These are phyloP conservation scores for Fragilariopsis cylindrus DNA, from an alignment of 108 stramenopile species.

Conservation along the genomic window DNA sequence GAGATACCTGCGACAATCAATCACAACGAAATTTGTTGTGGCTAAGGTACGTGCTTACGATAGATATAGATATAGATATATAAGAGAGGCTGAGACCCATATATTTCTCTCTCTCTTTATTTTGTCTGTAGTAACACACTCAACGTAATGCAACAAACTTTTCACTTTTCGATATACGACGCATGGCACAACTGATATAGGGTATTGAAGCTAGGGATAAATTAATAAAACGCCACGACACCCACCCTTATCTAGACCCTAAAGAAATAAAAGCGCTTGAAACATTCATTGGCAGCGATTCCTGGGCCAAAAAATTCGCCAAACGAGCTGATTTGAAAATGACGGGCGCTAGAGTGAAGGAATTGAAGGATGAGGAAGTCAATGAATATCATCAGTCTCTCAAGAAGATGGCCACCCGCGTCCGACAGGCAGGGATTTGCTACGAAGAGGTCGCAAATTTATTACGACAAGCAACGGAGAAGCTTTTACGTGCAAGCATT, in stretches of 20 bases:
- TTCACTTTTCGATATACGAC: too few relatives aligned
- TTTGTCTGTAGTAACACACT: too few relatives aligned
- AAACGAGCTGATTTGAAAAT: constrained; percentile 32
- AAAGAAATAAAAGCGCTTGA: constrained; percentile 35
- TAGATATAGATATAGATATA: too few relatives aligned
- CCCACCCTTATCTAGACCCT: constrained; percentile 32
- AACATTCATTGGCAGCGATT: constrained; percentile 33
- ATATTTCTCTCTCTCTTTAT: too few relatives aligned
- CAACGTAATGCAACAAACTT: too few relatives aligned
- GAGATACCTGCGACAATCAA: constrained; percentile 19
- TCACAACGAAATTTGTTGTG: constrained; percentile 35
- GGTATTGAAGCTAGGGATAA: constrained; percentile 34
- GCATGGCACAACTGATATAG: background rate
- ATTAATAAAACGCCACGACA: constrained; percentile 24
- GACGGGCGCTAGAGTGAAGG: constrained; percentile 32
- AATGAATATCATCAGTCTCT: constrained; percentile 13
- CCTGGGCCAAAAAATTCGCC: constrained; percentile 46
- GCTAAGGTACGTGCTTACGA: constrained; percentile 10
- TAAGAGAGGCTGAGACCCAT: too few relatives aligned
- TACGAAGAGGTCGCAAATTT: constrained; percentile 29
- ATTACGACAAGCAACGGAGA: constrained; percentile 29
- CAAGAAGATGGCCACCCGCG: constrained; percentile 25
- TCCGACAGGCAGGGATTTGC: constrained; percentile 33
- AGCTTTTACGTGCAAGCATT: constrained; percentile 15
- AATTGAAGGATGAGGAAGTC: constrained; percentile 29